phyloP scores from a whole-genome alignment of 805 yeast genomes.

The Sugiyamaella boreocaroliniensis region DNA sequence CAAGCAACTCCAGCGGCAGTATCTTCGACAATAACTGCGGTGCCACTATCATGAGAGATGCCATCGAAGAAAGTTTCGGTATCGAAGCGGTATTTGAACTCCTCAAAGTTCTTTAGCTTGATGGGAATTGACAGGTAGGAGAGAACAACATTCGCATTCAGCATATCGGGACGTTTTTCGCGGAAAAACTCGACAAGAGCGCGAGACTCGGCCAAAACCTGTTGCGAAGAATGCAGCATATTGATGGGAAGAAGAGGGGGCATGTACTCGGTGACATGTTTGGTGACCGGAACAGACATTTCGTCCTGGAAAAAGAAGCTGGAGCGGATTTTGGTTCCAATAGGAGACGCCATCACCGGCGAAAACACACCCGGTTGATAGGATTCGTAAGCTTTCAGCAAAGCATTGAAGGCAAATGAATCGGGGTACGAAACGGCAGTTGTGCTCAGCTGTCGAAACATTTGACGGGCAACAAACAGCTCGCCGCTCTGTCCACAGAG shows the following conservation, averaged over 20 bases:
- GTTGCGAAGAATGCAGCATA: conserved; percentile 35
- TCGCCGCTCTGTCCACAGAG: conserved; percentile 80
- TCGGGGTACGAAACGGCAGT: conserved; percentile 25
- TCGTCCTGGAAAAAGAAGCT: conserved; percentile 18
- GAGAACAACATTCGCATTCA: conserved; percentile 41
- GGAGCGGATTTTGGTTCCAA: conserved; percentile 26
- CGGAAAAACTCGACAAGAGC: conserved; percentile 64
- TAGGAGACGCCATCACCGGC: conserved; percentile 22
- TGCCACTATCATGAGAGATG: conserved; percentile 22
- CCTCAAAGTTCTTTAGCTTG: conserved; percentile 32
- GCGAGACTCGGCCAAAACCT: conserved; percentile 63
- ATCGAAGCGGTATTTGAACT: conserved; percentile 34
- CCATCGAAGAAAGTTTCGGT: conserved; percentile 32
- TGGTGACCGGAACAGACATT: conserved; percentile 1
- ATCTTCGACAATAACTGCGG: conserved; percentile 17
- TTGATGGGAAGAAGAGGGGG: conserved; percentile 70
- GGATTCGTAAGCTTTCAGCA: conserved; percentile 30
- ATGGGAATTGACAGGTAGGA: conserved; percentile 47
- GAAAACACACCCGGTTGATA: conserved; percentile 25
- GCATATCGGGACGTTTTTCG: conserved; percentile 37
- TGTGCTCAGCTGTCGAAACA: conserved; percentile 28
- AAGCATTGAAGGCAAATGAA: conserved; percentile 25
- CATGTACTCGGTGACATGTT: conserved; percentile 9
- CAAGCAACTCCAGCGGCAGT: background rate
- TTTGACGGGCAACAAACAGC: conserved; percentile 59